Conservation (phyloP, 23 red algal species). For the Pyropia haitanensis region DNA sequence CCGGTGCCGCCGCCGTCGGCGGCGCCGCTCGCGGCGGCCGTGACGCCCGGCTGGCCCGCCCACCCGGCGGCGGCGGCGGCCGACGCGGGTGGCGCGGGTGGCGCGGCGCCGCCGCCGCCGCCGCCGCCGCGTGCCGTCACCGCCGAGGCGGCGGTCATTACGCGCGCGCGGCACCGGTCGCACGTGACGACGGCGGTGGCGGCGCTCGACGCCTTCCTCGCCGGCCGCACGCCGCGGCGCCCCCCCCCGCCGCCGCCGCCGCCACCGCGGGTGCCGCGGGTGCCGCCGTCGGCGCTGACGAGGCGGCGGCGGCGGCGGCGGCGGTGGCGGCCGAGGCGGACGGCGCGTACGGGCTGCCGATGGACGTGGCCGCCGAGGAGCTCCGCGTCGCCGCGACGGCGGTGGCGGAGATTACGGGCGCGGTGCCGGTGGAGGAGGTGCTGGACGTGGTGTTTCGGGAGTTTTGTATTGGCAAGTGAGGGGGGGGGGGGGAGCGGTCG, state of each 20-base stretch:
- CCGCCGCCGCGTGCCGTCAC: background rate
- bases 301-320: no score
- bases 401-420: slow-evolving; percentile 67
- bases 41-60: no score
- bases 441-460: slow-evolving; percentile 86
- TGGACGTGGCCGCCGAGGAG: slow-evolving; percentile 82
- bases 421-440: slow-evolving; percentile 70
- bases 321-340: background rate
- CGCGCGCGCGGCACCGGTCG: slow-evolving; percentile 55
- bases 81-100: no score
- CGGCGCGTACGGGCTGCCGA: slow-evolving; percentile 24
- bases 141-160: slow-evolving; percentile 41
- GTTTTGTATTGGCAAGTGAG: slow-evolving; percentile 91
- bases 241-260: no score
- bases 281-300: no score
- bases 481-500: background rate
- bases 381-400: slow-evolving; percentile 54
- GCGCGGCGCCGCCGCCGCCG: background rate
- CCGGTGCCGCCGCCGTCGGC: no score
- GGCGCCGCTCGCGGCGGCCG: no score
- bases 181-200: slow-evolving; percentile 41
- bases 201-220: slow-evolving; percentile 41
- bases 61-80: no score
- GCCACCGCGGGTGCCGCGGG: no score
- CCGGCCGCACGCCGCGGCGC: slow-evolving; percentile 18